Evolutionary conservation across 148 eudicot species (phyloP).

Genomic region (Arctostaphylos glauca): DNA sequence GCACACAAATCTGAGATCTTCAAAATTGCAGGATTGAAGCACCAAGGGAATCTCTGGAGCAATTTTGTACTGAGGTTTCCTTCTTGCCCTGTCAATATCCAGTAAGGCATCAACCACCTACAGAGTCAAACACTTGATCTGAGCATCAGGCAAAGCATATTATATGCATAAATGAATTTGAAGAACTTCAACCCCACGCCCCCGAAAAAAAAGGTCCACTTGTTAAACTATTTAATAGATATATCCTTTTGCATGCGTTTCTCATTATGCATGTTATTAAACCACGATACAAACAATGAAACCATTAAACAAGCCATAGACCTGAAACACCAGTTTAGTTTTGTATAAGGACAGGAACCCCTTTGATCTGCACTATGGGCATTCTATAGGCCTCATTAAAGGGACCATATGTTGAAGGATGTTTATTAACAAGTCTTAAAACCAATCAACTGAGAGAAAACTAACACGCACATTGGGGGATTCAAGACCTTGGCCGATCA

Average conservation of each 20-base stretch:
- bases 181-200: neutral
- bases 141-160: conserved; percentile 10
- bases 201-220: conserved; percentile 2
- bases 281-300: neutral
- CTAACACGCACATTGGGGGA: conserved; percentile 62
- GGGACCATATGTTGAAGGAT: neutral
- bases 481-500: conserved; percentile 89
- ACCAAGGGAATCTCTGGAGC: conserved; percentile 88
- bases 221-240: neutral
- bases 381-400: neutral
- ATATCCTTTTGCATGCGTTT: neutral
- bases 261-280: neutral
- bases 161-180: neutral
- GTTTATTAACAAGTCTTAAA: neutral
- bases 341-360: neutral
- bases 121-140: conserved; percentile 19
- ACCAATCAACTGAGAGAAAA: conserved; percentile 12
- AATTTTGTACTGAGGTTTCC: conserved; percentile 87
- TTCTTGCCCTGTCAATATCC: conserved; percentile 64
- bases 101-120: conserved; percentile 83
- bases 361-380: neutral
- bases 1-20: conserved; percentile 56
- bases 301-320: neutral
- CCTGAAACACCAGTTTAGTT: neutral
- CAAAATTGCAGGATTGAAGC: conserved; percentile 85